Conservation (phyloP, 1,284 basidiomycete genomes). For the Dichomitus squalens region DNA sequence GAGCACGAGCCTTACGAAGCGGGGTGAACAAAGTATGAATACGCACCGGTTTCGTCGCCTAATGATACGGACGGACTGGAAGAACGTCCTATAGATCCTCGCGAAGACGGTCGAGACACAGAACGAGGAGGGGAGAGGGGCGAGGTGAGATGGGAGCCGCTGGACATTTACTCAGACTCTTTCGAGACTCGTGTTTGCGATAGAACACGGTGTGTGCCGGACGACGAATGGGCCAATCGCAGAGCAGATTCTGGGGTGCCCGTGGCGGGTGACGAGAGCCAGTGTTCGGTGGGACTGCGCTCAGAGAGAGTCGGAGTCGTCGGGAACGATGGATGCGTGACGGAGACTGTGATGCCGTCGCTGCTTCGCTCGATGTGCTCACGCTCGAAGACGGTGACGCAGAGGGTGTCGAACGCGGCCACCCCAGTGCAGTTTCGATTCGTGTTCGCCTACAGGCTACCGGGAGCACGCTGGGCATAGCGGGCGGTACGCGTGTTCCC, state of each 20-base stretch:
- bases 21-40: background rate
- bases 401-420: background rate
- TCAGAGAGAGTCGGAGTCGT: background rate
- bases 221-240: background rate
- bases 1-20: background rate
- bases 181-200: background rate
- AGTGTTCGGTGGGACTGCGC: background rate
- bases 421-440: background rate
- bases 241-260: background rate
- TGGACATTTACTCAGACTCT: conserved; percentile 18
- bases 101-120: conserved; percentile 60
- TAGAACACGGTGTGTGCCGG: background rate
- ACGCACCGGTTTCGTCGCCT: conserved; percentile 59
- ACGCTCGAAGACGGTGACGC: background rate
- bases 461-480: background rate
- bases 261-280: background rate
- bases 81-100: conserved; percentile 44
- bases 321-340: background rate
- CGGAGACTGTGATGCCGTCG: background rate
- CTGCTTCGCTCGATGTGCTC: background rate
- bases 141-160: conserved; percentile 27
- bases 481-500: background rate
- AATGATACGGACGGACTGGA: conserved; percentile 53
- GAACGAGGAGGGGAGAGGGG: conserved; percentile 37
- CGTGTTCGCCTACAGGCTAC: background rate